Percentiles rank a stretch among this genome's conserved stretches.
phyloP scores from a whole-genome alignment of 2,329 filamentous ascomycete genomes.

The Macrophomina tecta region DNA sequence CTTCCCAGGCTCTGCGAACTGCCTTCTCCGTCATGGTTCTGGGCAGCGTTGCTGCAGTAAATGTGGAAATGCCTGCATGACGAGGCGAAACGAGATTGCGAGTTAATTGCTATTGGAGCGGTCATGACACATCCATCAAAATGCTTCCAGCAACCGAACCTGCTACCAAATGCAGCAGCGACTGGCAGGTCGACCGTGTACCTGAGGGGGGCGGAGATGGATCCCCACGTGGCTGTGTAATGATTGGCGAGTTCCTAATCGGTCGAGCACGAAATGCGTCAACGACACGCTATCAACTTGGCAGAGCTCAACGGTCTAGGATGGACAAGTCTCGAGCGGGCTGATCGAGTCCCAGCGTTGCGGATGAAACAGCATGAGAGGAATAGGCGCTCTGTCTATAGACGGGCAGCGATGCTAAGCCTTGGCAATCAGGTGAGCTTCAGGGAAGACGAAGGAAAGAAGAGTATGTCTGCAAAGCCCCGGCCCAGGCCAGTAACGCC shows the following conservation, averaged over 20 bases:
- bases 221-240: constrained; percentile 1
- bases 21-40: not conserved
- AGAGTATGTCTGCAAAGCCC: not conserved
- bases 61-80: not conserved
- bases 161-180: not conserved
- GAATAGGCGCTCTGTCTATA: not conserved
- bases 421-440: not conserved
- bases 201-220: not conserved
- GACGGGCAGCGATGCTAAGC: not conserved
- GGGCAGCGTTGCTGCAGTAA: not conserved
- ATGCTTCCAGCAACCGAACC: not conserved
- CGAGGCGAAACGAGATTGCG: no score
- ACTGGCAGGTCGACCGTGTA: not conserved
- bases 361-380: not conserved
- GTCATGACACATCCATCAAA: not conserved
- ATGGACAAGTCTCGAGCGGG: not conserved
- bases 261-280: not conserved
- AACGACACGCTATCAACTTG: not conserved
- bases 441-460: not conserved
- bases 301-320: not conserved
- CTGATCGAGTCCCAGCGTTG: not conserved
- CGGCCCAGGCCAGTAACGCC: not conserved
- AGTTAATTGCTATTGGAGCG: no score
- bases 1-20: not conserved
- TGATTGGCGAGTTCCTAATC: not conserved